Conservation (phyloP, 257 asterid genomes). For the Solanum appendiculatum region DNA sequence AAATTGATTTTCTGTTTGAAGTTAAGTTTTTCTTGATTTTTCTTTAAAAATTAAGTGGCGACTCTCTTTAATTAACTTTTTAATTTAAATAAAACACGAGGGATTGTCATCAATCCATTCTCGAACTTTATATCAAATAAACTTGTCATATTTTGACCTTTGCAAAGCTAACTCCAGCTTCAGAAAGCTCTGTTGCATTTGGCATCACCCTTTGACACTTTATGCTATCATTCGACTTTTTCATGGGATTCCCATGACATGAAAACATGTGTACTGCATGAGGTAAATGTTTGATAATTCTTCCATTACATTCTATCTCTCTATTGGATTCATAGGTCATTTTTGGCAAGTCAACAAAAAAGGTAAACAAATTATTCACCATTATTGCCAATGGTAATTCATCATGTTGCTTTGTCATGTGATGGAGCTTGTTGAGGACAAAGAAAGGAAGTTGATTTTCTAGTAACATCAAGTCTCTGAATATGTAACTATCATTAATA, state of each 20-base stretch:
- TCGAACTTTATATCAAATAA: too few species aligned
- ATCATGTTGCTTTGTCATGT: background rate
- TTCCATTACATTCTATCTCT: background rate
- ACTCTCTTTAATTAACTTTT: too few species aligned
- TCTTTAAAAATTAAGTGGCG: too few species aligned
- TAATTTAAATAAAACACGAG: too few species aligned
- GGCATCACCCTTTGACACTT: background rate
- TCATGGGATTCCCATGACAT: background rate
- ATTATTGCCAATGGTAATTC: background rate
- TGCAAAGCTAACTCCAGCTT: too few species aligned
- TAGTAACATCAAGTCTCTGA: background rate
- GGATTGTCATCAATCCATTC: too few species aligned
- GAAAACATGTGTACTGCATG: background rate
- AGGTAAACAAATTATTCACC: rapidly evolving
- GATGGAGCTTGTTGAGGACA: background rate
- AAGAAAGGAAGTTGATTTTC: background rate
- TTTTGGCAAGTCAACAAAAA: background rate
- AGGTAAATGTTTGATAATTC: background rate
- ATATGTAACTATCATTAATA: too few species aligned
- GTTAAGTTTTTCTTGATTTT: too few species aligned
- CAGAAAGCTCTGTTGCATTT: too few species aligned
- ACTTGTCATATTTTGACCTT: too few species aligned
- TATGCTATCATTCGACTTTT: too few species aligned
- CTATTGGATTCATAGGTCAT: background rate
- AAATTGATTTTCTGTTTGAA: too few species aligned